Percentiles rank a stretch among this genome's conserved stretches.
These are phyloP conservation scores for Escovopsis weberi DNA, from an alignment of 2,329 filamentous ascomycete genomes.

Conservation along the genomic window DNA sequence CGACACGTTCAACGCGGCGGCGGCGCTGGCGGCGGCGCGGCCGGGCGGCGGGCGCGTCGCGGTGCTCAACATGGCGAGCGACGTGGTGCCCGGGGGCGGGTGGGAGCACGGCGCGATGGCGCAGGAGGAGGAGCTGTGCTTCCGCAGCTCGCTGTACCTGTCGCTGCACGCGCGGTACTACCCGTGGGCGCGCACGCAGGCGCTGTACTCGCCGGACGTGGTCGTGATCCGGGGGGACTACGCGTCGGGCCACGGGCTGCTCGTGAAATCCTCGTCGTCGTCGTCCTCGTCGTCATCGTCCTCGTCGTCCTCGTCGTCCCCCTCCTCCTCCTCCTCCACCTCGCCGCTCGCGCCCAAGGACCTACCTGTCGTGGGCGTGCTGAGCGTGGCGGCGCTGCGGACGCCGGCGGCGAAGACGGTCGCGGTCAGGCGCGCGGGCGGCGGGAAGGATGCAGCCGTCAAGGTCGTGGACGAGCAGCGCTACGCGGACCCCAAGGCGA, in stretches of 20 bases:
- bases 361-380: conserved; percentile 41
- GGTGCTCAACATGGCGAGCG: conserved; percentile 53
- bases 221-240: conserved; percentile 41
- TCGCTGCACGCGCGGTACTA: conserved; percentile 36
- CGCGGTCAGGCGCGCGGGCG: conserved; percentile 5
- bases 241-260: conserved; percentile 29
- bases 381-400: conserved; percentile 44
- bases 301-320: too few species aligned
- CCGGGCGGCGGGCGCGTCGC: conserved; percentile 27
- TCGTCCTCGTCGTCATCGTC: conserved; percentile 31
- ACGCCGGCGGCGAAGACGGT: conserved; percentile 20
- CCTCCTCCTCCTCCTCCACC: too few species aligned
- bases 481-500: conserved; percentile 28
- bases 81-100: conserved; percentile 42
- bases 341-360: conserved; percentile 9
- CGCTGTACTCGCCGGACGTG: conserved; percentile 45
- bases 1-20: conserved; percentile 43
- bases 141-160: conserved; percentile 39
- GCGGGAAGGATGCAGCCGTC: neutral
- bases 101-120: conserved; percentile 47
- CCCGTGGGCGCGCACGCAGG: conserved; percentile 33
- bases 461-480: conserved; percentile 15
- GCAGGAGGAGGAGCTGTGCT: conserved; percentile 57
- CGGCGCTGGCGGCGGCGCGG: conserved; percentile 20
- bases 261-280: conserved; percentile 33